Evolutionary conservation across 2,329 filamentous ascomycete species (phyloP).

Genomic region (Ophiostoma sp.): DNA sequence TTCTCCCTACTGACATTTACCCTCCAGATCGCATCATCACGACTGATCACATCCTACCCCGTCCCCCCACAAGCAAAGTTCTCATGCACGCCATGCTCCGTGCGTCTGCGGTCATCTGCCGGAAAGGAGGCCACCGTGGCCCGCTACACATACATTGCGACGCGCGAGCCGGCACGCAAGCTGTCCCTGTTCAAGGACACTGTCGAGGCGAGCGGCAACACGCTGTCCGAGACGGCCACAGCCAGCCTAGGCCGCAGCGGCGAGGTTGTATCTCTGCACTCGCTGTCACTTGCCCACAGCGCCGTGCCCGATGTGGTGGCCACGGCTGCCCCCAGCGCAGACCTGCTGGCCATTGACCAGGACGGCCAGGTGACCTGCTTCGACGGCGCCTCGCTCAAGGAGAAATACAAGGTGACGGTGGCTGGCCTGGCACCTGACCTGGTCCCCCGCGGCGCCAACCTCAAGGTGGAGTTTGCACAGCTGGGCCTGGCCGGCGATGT

Average conservation of each 20-base stretch:
- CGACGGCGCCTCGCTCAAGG: slow-evolving; percentile 49
- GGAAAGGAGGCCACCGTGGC: slow-evolving; percentile 41
- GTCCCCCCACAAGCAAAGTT: slow-evolving; percentile 61
- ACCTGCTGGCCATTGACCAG: slow-evolving; percentile 53
- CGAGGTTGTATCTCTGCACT: slow-evolving; percentile 43
- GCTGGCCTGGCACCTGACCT: slow-evolving; percentile 42
- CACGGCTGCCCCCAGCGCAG: slow-evolving; percentile 21
- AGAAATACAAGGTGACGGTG: slow-evolving; percentile 45
- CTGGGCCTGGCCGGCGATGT: slow-evolving; percentile 45
- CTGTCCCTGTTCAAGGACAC: slow-evolving; percentile 57
- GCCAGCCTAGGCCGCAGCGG: slow-evolving; percentile 37
- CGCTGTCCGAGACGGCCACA: slow-evolving; percentile 46
- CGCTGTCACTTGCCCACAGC: slow-evolving; percentile 27
- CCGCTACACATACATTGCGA: slow-evolving; percentile 59
- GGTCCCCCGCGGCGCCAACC: slow-evolving; percentile 32
- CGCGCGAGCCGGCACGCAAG: slow-evolving; percentile 45
- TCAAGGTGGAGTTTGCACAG: slow-evolving; percentile 48
- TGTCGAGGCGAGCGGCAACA: slow-evolving; percentile 47
- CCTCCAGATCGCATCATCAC: slow-evolving; percentile 52
- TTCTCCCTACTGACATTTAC: slow-evolving; percentile 17
- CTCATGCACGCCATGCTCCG: slow-evolving; percentile 56
- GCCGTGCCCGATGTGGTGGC: neutral
- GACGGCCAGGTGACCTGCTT: slow-evolving; percentile 59
- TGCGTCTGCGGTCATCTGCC: slow-evolving; percentile 47
- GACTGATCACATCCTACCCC: slow-evolving; percentile 61